Evolutionary conservation across 1,284 basidiomycete species (phyloP), one percentile per base, ranked within the genome.

Genomic region (Leccinum subrobustum): DNA sequence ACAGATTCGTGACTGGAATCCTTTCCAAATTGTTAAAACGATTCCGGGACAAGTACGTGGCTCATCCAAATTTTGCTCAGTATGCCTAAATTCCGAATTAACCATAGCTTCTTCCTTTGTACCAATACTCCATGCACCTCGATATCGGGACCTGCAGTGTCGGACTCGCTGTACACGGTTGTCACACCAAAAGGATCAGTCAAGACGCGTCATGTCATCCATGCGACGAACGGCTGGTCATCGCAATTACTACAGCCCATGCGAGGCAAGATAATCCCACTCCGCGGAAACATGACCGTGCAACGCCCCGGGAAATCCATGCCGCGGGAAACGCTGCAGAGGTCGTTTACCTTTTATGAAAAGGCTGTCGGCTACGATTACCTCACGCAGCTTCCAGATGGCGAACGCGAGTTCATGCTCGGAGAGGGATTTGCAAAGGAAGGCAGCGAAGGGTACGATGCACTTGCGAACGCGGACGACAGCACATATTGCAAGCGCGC

Each of bases 191-290:
- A 75, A 16, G 84, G 84, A 2, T 60, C 58, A 5, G 66, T 83
- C 23, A 68, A 63, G 29, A 73, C 83, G 0, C 67, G 70, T 6
- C 81, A 82, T 65, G 72, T 88, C 42, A 72, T 87, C 18, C 86
- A 87, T 65, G 84, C 85, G 1, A 87, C 86, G 16, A 87, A 87
- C 63, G 85, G 76, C 47, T 87, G 85, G 76, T 76, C 76, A 8
- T 81, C 82, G 0, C 80, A 85, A 60, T 76, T 88, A 35, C 67
- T 84, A 58, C 64, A 69, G 18, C 72, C 75, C 1, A 68, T 81
- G 63, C 78, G 79, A 35, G 70, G 72, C 51, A 81, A 79, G 61
- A 75, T 85, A 63, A 70, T 81, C 20, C 82, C 84, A 2, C 73
- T 79, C 3, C 78, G 83, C 2, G 83, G 79, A 2, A 78, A 77